Evolutionary conservation across 2,329 filamentous ascomycete genomes (phyloP), one percentile per base, ranked within the genome.

Genomic region (Corynespora cassiicola): DNA sequence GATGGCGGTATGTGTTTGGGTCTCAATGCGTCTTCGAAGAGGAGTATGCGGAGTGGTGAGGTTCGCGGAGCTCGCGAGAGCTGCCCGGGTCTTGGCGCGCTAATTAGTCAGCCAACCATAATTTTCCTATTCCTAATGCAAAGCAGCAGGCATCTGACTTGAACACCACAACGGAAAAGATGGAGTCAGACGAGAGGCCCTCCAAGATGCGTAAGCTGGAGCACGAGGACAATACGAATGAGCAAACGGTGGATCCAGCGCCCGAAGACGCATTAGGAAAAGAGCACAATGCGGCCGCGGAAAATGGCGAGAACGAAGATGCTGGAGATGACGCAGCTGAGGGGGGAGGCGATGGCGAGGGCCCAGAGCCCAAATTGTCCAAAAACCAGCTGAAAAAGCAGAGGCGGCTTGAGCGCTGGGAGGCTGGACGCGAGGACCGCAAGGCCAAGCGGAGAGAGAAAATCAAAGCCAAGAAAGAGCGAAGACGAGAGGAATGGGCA

Each of bases 361-460:
- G 38, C 17, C 34, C 39, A 16, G 51, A 44, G 15, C 53, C 58
- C 17, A 65, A 62, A 23, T 52, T 96, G 34, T 96, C 92, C 12
- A 97, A 97, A 61, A 95, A 86, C 58, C 87, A 92, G 54, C 74
- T 86, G 44, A 96, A 95, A 70, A 92, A 90, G 61, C 74, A 90
- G 35, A 82, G 80, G 45, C 84, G 83, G 38, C 78, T 82, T 48
- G 78, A 88, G 61, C 75, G 81, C 63, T 95, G 88, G 87, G 90
- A 95, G 56, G 82, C 85, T 6, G 80, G 79, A 15, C 85, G 82
- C 5, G 72, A 77, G 26, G 70, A 74, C 19, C 79, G 82, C 52
- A 82, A 80, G 58, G 63, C 66, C n/a, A 75, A 77, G 54, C 74
- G 80, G 33, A 83, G 79, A 57, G 77, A 82, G 50, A 81, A 82